A percentile compares a stretch with the other conserved stretches of the same genome.
These are phyloP conservation scores for Lichtheimia ramosa DNA, from an alignment of 371 early-diverging fungal species.

Conservation along the genomic window DNA sequence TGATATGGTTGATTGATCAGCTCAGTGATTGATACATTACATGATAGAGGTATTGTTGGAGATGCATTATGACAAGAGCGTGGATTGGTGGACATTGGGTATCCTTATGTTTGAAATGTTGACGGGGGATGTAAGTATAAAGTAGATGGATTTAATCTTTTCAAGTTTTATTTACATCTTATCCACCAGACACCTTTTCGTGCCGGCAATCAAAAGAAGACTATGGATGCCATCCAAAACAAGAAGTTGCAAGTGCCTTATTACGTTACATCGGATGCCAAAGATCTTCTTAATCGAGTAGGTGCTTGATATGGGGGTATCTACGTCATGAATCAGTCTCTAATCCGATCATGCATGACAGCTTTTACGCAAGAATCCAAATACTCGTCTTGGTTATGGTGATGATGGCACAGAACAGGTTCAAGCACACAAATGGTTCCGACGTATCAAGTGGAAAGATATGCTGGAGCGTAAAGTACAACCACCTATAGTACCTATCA, in stretches of 20 bases:
- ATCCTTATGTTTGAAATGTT: constrained; percentile 90
- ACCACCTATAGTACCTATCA: constrained; percentile 77
- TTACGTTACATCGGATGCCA: constrained; percentile 67
- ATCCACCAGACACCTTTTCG: constrained; percentile 68
- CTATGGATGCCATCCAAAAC: constrained; percentile 76
- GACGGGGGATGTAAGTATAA: constrained; percentile 54
- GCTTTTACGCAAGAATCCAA: constrained; percentile 74
- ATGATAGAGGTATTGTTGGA: constrained; percentile 72
- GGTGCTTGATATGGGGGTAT: not conserved
- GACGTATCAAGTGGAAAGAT: constrained; percentile 80
- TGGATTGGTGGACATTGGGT: constrained; percentile 96
- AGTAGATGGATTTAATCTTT: not conserved
- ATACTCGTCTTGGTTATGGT: constrained; percentile 65
- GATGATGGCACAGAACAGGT: constrained; percentile 75
- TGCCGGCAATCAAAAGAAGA: constrained; percentile 74
- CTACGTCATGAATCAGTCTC: not conserved
- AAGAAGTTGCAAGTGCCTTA: constrained; percentile 76
- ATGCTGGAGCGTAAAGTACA: constrained; percentile 59
- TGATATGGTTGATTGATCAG: not conserved
- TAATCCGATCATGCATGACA: constrained; percentile 7
- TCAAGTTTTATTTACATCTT: not conserved
- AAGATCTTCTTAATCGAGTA: constrained; percentile 56
- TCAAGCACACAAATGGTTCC: constrained; percentile 87
- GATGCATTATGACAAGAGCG: constrained; percentile 79
- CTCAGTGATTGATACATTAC: not conserved